Percentiles rank a stretch among this genome's conserved stretches.
Conservation (phyloP, 768 basidiomycete species). For the Calocybe cyanea region DNA sequence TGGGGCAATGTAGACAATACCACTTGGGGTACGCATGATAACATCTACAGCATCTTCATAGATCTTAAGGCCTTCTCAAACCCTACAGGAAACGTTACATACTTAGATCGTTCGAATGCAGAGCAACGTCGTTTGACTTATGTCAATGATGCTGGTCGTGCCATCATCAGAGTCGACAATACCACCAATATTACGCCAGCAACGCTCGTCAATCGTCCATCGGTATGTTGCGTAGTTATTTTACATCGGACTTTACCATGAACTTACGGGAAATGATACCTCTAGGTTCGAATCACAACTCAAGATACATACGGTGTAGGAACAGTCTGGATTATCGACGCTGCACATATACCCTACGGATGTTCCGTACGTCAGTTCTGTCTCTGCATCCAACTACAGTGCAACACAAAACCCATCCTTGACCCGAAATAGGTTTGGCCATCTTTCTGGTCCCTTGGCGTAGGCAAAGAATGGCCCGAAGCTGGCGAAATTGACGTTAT, state of each 20-base stretch:
- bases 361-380: conserved; percentile 40
- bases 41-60: neutral
- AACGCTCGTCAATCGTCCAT: conserved; percentile 44
- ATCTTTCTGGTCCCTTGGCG: conserved; percentile 42
- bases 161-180: conserved; percentile 74
- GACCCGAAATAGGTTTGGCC: conserved; percentile 36
- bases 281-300: conserved; percentile 41
- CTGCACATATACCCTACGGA: conserved; percentile 49
- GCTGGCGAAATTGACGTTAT: conserved; percentile 50
- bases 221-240: conserved; percentile 34
- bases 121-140: conserved; percentile 42
- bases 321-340: conserved; percentile 39
- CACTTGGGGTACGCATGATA: conserved; percentile 27
- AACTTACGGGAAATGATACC: neutral
- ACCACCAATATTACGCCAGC: conserved; percentile 44
- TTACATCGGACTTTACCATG: neutral
- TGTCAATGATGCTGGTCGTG: conserved; percentile 52
- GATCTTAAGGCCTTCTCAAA: neutral
- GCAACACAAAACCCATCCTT: neutral
- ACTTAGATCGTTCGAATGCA: conserved; percentile 38
- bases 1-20: conserved; percentile 44
- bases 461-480: conserved; percentile 32
- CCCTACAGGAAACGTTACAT: conserved; percentile 39
- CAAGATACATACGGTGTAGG: conserved; percentile 37
- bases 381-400: neutral